Evolutionary conservation across 2,329 filamentous ascomycete species (phyloP).

Genomic region (Fusarium pilosicola): DNA sequence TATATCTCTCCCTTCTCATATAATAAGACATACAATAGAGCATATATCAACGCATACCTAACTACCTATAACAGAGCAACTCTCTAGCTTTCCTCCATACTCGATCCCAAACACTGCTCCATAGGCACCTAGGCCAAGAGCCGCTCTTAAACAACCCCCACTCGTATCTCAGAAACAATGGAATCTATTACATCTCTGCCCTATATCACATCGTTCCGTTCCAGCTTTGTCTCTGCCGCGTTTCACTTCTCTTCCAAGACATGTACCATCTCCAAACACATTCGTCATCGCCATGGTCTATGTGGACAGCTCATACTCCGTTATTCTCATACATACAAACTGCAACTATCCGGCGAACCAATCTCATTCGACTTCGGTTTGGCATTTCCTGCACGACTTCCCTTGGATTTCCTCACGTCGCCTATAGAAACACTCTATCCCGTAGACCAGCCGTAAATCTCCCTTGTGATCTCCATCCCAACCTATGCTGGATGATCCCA

Average conservation of each 20-base stretch:
- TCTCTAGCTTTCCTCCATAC: not conserved
- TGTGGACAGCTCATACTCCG: not conserved
- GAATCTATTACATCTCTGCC: not conserved
- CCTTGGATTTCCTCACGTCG: not conserved
- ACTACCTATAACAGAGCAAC: not conserved
- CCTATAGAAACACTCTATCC: not conserved
- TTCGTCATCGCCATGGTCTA: not conserved
- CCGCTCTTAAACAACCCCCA: not conserved
- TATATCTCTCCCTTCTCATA: not conserved
- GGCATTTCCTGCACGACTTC: not conserved
- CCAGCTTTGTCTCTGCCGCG: constrained; percentile 27
- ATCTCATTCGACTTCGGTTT: not conserved
- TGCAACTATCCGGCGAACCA: not conserved
- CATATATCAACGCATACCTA: not conserved
- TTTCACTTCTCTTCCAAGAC: constrained; percentile 31
- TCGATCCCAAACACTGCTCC: not conserved
- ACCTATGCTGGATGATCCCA: constrained; percentile 6
- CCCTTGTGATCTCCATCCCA: constrained; percentile 1
- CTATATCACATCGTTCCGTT: constrained; percentile 16
- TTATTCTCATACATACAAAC: not conserved
- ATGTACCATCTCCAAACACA: constrained; percentile 19
- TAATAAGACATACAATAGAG: not conserved
- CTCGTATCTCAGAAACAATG: constrained; percentile 4
- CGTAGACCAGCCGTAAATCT: not conserved
- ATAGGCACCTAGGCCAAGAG: not conserved